Conservation (phyloP, 1,139 yeast genomes). For the Lodderomyces pseudojiufengensis region DNA sequence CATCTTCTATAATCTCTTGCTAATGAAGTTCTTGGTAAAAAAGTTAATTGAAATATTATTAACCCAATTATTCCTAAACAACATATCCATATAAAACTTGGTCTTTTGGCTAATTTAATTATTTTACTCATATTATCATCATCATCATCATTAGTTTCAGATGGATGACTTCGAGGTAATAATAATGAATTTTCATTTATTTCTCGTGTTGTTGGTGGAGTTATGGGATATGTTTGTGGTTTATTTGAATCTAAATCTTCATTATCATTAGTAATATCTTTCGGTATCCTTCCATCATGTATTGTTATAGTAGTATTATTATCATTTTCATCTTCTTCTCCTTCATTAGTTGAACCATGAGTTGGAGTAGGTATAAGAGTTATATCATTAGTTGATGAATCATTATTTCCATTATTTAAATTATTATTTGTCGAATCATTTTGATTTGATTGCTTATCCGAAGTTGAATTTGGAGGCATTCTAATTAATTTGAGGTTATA, state of each 20-base stretch:
- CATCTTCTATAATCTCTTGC: constrained; percentile 78
- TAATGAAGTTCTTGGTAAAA: constrained; percentile 82
- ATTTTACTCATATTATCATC: constrained; percentile 16
- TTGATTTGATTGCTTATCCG: too few species aligned
- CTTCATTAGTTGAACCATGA: constrained; percentile 1
- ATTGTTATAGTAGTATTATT: background rate
- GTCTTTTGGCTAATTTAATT: constrained; percentile 22
- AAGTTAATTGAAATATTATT: constrained; percentile 61
- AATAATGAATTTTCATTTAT: background rate
- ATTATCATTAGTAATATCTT: background rate
- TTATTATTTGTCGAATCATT: too few species aligned
- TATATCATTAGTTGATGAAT: too few species aligned
- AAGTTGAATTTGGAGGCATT: too few species aligned
- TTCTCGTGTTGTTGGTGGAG: constrained; percentile 7
- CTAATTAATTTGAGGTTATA: too few species aligned
- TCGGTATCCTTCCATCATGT: constrained; percentile 3
- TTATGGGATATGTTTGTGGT: constrained; percentile 8
- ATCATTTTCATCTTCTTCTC: background rate
- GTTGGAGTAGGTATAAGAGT: background rate
- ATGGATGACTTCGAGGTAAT: background rate
- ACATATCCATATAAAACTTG: constrained; percentile 50
- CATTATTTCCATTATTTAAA: too few species aligned
- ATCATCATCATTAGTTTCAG: constrained; percentile 9
- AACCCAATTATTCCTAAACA: constrained; percentile 53
- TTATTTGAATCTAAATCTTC: constrained; percentile 1